Base-by-base conservation (phyloP, 2,329 filamentous ascomycete genomes). In the Claviceps sorghi region DNA sequence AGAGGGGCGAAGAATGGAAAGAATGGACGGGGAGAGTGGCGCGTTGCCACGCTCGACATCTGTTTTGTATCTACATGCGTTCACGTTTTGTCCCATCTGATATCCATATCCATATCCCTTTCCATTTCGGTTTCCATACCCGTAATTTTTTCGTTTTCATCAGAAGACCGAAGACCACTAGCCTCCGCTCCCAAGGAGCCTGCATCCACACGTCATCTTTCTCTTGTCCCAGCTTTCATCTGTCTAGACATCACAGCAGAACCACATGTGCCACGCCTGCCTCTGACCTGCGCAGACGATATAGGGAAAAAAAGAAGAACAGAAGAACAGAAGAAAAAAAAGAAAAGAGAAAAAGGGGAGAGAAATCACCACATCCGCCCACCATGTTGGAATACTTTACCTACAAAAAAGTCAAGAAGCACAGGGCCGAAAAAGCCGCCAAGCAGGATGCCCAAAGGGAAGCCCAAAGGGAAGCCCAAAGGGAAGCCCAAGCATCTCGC, bases 311-410 rank as follows among this genome's bases (percentile, higher is more conserved):
- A 36, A 36, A 10, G 15, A 11, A 36, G 15, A 15, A 26, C 26
- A 26, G 26, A 26, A 5, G 5, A 5, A 26, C 26, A 26, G 26
- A 36, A 10, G 2, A 2, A 36, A 36, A 15, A 36, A 36, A 36
- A 10, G 15, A 10, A 36, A 15, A 15, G 15, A 36, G 34, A 36
- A 15, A 36, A 5, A 36, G 11, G 2, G 13, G 17, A 40, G 17
- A n/a, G 1, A 38, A 6, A 41, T 41, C 6, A 41, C 17, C 38
- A 17, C 38, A 19, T 17, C 30, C 30, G 17, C 22, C 48, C 61
- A 69, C 57, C 48, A 84, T 84, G 81, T 62, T 83, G 55, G 79
- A 83, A 64, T 83, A 79, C 64, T 76, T 83, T 58, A 68, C 72
- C 38, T 77, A 75, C 69, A 82, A 78, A 63, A 83, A 82, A 64